Evolutionary conservation across 768 basidiomycete genomes (phyloP).

Genomic region (Lactarius sanguifluus): DNA sequence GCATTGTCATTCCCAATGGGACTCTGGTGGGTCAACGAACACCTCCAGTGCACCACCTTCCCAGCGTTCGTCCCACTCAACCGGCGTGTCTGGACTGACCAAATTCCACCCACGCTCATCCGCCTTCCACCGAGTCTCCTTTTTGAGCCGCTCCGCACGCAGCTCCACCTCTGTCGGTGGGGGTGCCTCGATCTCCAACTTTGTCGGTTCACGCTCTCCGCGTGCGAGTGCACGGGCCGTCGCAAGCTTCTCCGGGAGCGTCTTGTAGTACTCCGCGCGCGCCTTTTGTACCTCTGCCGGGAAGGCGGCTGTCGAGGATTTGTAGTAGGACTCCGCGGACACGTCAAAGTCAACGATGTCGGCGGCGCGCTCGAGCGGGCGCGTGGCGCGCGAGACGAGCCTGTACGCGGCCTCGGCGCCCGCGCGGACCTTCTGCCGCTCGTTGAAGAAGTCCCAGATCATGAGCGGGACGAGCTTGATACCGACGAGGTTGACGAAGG

Average conservation of each 20-base stretch:
- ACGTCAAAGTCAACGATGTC: slow-evolving; percentile 65
- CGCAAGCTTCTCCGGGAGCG: slow-evolving; percentile 62
- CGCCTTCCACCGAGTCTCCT: slow-evolving; percentile 82
- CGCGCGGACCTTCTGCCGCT: slow-evolving; percentile 70
- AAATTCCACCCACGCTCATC: slow-evolving; percentile 81
- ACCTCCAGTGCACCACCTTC: slow-evolving; percentile 55
- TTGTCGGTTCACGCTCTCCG: slow-evolving; percentile 79
- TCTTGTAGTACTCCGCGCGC: slow-evolving; percentile 74
- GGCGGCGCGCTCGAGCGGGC: slow-evolving; percentile 59
- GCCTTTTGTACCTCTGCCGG: slow-evolving; percentile 62
- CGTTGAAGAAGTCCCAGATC: slow-evolving; percentile 92
- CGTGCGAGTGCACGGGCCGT: slow-evolving; percentile 74
- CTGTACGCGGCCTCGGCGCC: slow-evolving; percentile 83
- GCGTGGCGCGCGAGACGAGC: slow-evolving; percentile 60
- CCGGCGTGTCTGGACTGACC: slow-evolving; percentile 57
- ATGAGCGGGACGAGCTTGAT: slow-evolving; percentile 83
- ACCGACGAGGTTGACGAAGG: slow-evolving; percentile 75
- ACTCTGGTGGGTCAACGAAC: slow-evolving; percentile 47
- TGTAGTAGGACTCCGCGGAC: slow-evolving; percentile 66
- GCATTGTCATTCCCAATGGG: slow-evolving; percentile 2
- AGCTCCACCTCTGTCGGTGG: slow-evolving; percentile 89
- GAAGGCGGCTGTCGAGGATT: slow-evolving; percentile 54
- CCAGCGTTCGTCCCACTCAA: slow-evolving; percentile 80
- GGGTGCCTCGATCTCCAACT: slow-evolving; percentile 73
- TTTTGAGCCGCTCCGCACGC: slow-evolving; percentile 82